Evolutionary conservation across 441 rosid genomes (phyloP).

Genomic region (Croton laevigatus): DNA sequence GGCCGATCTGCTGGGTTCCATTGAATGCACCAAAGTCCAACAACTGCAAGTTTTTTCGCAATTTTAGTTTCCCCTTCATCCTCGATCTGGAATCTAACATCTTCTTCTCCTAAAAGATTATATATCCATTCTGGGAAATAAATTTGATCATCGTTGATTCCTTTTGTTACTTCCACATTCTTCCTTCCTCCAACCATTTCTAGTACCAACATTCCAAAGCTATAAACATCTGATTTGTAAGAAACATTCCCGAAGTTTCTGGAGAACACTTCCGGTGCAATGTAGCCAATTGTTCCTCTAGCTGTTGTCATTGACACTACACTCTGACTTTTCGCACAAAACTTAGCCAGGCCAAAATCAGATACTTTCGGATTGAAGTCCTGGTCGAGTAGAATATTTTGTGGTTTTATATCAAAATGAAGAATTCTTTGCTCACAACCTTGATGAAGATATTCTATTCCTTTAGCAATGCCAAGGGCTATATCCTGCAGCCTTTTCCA

Average conservation of each 20-base stretch:
- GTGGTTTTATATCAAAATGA: not conserved
- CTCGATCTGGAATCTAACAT: constrained; percentile 20
- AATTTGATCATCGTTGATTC: constrained; percentile 1
- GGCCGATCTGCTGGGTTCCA: constrained; percentile 34
- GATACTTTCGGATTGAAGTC: not conserved
- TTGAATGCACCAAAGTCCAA: constrained; percentile 35
- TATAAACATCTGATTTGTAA: not conserved
- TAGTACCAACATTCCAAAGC: not conserved
- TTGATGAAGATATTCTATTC: too few species aligned
- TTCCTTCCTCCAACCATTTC: constrained; percentile 19
- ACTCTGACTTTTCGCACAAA: not conserved
- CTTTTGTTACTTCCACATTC: constrained; percentile 2
- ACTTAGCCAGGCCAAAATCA: not conserved
- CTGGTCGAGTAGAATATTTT: not conserved
- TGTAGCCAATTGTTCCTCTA: not conserved
- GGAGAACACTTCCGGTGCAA: not conserved
- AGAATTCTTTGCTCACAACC: too few species aligned
- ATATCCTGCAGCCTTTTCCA: too few species aligned
- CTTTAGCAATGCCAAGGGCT: too few species aligned
- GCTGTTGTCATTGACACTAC: not conserved
- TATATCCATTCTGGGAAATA: constrained; percentile 25
- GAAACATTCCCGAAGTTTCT: not conserved
- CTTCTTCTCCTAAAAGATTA: constrained; percentile 27
- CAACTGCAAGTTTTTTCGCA: constrained; percentile 26
- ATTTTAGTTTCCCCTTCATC: constrained; percentile 24